A percentile compares a stretch with the other conserved stretches of the same genome.
phyloP scores from a whole-genome alignment of 345 rosid species.

The Pseudoturritis turrita region DNA sequence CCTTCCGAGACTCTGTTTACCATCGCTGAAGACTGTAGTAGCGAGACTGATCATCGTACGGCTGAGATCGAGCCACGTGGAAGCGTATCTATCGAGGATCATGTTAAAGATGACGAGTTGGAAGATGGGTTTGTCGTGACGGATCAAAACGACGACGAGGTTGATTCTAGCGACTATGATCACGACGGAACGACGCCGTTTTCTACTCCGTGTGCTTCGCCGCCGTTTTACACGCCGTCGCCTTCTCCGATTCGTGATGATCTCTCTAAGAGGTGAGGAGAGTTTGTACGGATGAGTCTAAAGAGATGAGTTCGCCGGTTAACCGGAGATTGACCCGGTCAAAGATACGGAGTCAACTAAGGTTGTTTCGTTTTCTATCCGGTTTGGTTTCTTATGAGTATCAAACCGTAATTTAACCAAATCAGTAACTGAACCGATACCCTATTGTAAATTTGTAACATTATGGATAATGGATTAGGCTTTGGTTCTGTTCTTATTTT shows the following conservation, averaged over 20 bases:
- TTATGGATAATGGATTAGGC: neutral
- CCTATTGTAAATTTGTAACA: constrained; percentile 6
- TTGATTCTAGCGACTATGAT: constrained; percentile 4
- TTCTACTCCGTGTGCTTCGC: constrained; percentile 61
- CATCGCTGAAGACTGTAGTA: constrained; percentile 67
- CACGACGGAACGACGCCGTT: constrained; percentile 46
- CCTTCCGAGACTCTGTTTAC: constrained; percentile 62
- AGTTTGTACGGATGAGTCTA: neutral
- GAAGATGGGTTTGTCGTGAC: neutral
- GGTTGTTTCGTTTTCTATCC: neutral
- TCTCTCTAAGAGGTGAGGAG: neutral
- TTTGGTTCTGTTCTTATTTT: neutral
- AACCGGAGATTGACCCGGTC: constrained; percentile 7
- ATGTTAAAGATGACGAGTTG: neutral
- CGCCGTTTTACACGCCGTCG: constrained; percentile 78
- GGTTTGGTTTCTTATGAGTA: neutral
- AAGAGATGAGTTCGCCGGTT: neutral
- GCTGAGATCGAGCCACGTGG: constrained; percentile 22
- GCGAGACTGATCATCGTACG: constrained; percentile 32
- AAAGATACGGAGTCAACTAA: constrained; percentile 2
- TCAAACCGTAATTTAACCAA: neutral
- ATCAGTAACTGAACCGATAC: neutral
- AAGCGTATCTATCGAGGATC: constrained; percentile 6
- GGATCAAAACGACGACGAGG: constrained; percentile 15
- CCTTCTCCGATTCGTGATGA: constrained; percentile 51